Base-by-base conservation (phyloP, 1,284 basidiomycete species). In the Pseudozyma pruni region DNA sequence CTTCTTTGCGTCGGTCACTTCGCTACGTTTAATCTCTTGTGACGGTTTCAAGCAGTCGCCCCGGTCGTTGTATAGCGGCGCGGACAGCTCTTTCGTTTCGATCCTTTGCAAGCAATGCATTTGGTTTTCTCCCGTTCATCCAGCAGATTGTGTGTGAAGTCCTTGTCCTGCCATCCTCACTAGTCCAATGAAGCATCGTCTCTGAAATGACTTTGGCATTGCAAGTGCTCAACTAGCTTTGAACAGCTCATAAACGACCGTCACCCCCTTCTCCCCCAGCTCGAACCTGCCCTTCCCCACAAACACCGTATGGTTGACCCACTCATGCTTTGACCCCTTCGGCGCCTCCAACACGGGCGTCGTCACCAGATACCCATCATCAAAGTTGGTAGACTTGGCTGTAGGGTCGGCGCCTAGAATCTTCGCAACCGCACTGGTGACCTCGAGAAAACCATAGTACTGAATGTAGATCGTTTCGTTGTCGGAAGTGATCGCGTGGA, bases 261-360 rank as follows among this genome's bases (percentile, higher is more conserved):
- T 44, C 14, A 53, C 57, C 27, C 60, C 49, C 8, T 58, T 45
- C 19, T 38, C 22, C 11, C 13, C 20, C 2, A 68, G 23, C 10
- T 68, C 42, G 37, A 68, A 27, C 35, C 60, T 52, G 13, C 69
- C 69, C 23, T 68, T 72, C 23, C 63, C 63, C 17, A 72, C 50
- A 35, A 72, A 68, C 49, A 61, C 25, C 40, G 63, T 68, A 23
- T 50, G 47, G 35, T 72, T 68, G 50, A 72, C 48, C 69, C 69
- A 72, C 31, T 56, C 56, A 31, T 55, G 62, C 22, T 68, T 72
- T 6, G 58, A 59, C 33, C 19, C 42, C 37, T 42, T 52, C n/a
- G 68, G 54, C 0, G 55, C 59, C 39, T 72, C 63, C 11, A 72
- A 50, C 1, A 66, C 54, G 9, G 64, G 58, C 4, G 68, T 56